Percentiles rank a stretch among this genome's conserved stretches.
Evolutionary conservation across 2,329 filamentous ascomycete species (phyloP).

Genomic region (Bipolaris bicolor): DNA sequence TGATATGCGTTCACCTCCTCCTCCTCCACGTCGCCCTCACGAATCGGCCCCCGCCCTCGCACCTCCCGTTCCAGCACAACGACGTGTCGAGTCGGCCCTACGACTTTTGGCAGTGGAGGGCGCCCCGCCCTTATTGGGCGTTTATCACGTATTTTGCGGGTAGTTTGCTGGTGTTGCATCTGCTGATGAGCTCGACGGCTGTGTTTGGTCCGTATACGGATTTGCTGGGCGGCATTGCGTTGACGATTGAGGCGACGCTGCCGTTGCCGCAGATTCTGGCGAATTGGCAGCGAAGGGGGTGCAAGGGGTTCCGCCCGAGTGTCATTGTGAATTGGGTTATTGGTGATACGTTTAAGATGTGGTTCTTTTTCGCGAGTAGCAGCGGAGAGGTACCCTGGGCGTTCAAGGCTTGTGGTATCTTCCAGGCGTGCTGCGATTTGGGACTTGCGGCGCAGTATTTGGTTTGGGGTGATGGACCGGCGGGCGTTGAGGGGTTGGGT

Average conservation of each 20-base stretch:
- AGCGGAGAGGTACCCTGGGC: constrained; percentile 71
- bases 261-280: constrained; percentile 79
- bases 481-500: constrained; percentile 12
- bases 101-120: constrained; percentile 83
- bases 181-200: constrained; percentile 66
- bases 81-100: constrained; percentile 65
- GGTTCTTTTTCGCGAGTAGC: constrained; percentile 75
- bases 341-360: constrained; percentile 84
- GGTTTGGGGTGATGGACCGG: constrained; percentile 39
- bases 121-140: constrained; percentile 78
- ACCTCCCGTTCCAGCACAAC: constrained; percentile 66
- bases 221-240: constrained; percentile 74
- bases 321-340: constrained; percentile 79
- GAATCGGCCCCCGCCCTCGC: constrained; percentile 56
- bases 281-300: constrained; percentile 71
- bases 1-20: constrained; percentile 64
- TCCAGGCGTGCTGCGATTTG: constrained; percentile 78
- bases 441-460: constrained; percentile 76
- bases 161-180: constrained; percentile 66
- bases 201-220: constrained; percentile 71
- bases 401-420: constrained; percentile 82
- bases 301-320: constrained; percentile 77
- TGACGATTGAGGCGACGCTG: constrained; percentile 80
- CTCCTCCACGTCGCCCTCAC: constrained; percentile 67
- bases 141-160: constrained; percentile 73